Evolutionary conservation across 1,284 basidiomycete genomes (phyloP).

Genomic region (Tylopilus sp.): DNA sequence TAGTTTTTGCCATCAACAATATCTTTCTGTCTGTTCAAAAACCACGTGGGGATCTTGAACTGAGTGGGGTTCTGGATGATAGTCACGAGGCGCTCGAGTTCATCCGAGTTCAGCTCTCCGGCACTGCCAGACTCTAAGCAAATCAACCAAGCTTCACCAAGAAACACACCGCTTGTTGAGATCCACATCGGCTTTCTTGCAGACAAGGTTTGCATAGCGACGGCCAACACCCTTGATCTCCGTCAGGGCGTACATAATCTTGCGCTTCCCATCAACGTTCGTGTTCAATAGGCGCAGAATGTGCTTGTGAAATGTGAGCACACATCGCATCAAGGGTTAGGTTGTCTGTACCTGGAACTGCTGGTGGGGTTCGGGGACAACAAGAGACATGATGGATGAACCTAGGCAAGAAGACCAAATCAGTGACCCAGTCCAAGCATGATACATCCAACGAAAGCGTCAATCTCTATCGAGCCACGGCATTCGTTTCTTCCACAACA

Average conservation of each 20-base stretch:
- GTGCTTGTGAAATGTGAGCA: constrained; percentile 53
- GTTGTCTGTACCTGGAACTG: constrained; percentile 74
- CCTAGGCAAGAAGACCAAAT: constrained; percentile 10
- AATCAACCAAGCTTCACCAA: neutral
- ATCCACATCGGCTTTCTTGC: constrained; percentile 99
- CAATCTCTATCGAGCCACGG: neutral
- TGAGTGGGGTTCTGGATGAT: constrained; percentile 99
- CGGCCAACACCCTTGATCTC: constrained; percentile 99
- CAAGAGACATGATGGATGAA: constrained; percentile 75
- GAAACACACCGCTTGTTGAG: constrained; percentile 90
- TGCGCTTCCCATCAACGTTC: constrained; percentile 98
- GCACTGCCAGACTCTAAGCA: constrained; percentile 48
- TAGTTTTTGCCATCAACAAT: constrained; percentile 96
- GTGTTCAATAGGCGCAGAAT: constrained; percentile 99
- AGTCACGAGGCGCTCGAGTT: constrained; percentile 98
- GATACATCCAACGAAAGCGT: constrained; percentile 19
- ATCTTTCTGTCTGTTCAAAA: constrained; percentile 99
- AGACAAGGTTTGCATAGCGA: constrained; percentile 97
- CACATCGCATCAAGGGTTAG: neutral
- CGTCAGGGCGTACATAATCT: constrained; percentile 97
- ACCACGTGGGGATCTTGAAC: constrained; percentile 99
- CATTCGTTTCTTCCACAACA: neutral
- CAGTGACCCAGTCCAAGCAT: constrained; percentile 15
- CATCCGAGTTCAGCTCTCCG: constrained; percentile 93
- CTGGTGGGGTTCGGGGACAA: constrained; percentile 87